A percentile compares a stretch with the other conserved stretches of the same genome.
These are phyloP conservation scores for Capronia coronata DNA, from an alignment of 2,329 filamentous ascomycete genomes.

Conservation along the genomic window DNA sequence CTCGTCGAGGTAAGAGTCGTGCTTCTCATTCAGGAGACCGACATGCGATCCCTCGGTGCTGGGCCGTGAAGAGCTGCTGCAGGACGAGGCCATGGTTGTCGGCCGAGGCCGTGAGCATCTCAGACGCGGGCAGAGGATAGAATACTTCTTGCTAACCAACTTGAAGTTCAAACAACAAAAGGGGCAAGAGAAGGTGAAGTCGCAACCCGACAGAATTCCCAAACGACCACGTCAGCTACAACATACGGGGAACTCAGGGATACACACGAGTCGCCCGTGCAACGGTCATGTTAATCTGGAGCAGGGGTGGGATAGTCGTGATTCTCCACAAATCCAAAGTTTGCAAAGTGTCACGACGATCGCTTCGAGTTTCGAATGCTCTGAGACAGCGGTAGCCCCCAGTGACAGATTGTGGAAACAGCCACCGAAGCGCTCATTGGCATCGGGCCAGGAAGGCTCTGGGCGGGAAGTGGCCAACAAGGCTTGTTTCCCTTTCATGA, in stretches of 20 bases:
- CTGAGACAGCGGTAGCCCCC: background rate
- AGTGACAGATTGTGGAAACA: background rate
- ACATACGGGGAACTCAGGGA: background rate
- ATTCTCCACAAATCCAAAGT: conserved; percentile 1
- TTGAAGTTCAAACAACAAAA: background rate
- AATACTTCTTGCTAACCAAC: background rate
- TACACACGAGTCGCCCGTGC: background rate
- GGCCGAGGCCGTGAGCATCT: background rate
- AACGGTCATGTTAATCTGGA: background rate
- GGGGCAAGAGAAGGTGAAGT: background rate
- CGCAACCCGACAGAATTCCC: background rate
- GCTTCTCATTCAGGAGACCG: conserved; percentile 15
- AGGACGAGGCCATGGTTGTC: conserved; percentile 13
- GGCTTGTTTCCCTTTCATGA: no score
- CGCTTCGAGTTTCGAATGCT: background rate
- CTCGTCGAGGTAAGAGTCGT: conserved; percentile 5
- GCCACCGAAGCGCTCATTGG: background rate
- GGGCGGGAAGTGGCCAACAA: background rate
- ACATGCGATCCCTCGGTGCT: conserved; percentile 15
- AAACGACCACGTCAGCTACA: background rate
- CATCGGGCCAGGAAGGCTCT: background rate
- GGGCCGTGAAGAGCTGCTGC: conserved; percentile 11
- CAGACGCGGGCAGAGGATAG: background rate
- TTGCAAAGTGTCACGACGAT: background rate
- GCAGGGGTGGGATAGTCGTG: background rate